phyloP scores from a whole-genome alignment of 225 moss, liverwort and hornwort species.

The Bryum argenteum region DNA sequence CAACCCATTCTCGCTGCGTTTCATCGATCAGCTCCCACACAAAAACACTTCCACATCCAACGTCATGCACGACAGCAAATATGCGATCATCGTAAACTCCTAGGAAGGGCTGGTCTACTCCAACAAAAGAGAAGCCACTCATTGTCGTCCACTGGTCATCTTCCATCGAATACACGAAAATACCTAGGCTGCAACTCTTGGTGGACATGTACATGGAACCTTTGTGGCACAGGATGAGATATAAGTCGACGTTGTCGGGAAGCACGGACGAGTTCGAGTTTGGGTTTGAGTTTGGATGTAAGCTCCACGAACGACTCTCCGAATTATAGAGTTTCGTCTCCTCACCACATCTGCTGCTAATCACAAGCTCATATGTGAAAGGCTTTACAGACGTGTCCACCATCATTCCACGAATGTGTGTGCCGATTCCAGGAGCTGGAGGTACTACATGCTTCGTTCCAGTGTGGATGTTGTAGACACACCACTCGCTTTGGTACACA shows the following conservation, averaged over 20 bases:
- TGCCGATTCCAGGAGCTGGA: background rate
- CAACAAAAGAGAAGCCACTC: too few relatives aligned
- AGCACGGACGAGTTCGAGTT: background rate
- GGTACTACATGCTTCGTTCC: constrained; percentile 11
- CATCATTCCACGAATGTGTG: background rate
- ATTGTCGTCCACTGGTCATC: constrained; percentile 22
- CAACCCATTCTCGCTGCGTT: background rate
- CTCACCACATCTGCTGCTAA: background rate
- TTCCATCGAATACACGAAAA: constrained; percentile 15
- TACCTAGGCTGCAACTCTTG: too few relatives aligned
- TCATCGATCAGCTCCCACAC: background rate
- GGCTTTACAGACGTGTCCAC: constrained; percentile 18
- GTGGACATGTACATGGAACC: constrained; percentile 12
- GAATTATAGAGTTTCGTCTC: constrained; percentile 31
- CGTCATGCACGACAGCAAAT: background rate
- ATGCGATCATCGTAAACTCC: constrained; percentile 26
- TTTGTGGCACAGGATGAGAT: background rate
- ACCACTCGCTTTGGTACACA: background rate
- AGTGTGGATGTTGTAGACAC: constrained; percentile 23
- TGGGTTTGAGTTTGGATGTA: too few relatives aligned
- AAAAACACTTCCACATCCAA: background rate
- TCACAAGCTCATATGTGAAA: constrained; percentile 15
- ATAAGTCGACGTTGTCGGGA: background rate
- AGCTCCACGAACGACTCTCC: constrained; percentile 14
- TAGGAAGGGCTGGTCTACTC: background rate